Base-by-base conservation (phyloP, 2,329 filamentous ascomycete species). In the Clathrospora elynae region DNA sequence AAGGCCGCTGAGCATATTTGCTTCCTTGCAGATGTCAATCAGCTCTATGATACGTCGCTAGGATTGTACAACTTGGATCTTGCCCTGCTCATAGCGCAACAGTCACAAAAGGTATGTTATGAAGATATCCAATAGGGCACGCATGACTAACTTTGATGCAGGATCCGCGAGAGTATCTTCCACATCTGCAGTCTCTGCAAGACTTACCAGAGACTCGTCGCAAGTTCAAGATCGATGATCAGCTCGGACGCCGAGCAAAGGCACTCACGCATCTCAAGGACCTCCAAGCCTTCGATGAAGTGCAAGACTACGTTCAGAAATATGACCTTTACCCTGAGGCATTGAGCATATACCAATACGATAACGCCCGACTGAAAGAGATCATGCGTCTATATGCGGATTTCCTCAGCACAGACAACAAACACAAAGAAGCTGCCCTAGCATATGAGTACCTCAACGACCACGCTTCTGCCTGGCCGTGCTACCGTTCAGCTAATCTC, bases 1-100 rank as follows among this genome's bases (percentile, higher is more conserved):
- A 86, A 86, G 67, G 92, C 92, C 0, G 86, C 96, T 14, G 90
- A 96, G 66, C 93, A 99, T 63, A 96, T 99, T 47, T 97, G 90
- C 76, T 99, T 99, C 77, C 79, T 99, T 28, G 89, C 91, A 1
- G 93, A 99, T 69, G 87, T 95, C 31, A 95, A 96, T 67, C 84
- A 85, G 25, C 81, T 99, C 0, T 99, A 96, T 61, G 89, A 96
- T 49, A 85, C 91, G 47, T 88, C 93, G 0, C 77, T 99, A 2
- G 91, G 91, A 1, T 77, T 97, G 2, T 99, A 99, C 66, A 85
- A 97, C 61, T 81, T 99, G 2, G 90, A 96, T 8, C 82, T 99
- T 6, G 86, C 92, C 3, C 78, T 99, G 8, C 77, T 96, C 5
- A 88, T 99, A 9, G 93, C 93, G 1, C 93, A 99, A 64, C 91